Evolutionary conservation across 2,329 filamentous ascomycete species (phyloP).

Genomic region (Venturia nashicola): DNA sequence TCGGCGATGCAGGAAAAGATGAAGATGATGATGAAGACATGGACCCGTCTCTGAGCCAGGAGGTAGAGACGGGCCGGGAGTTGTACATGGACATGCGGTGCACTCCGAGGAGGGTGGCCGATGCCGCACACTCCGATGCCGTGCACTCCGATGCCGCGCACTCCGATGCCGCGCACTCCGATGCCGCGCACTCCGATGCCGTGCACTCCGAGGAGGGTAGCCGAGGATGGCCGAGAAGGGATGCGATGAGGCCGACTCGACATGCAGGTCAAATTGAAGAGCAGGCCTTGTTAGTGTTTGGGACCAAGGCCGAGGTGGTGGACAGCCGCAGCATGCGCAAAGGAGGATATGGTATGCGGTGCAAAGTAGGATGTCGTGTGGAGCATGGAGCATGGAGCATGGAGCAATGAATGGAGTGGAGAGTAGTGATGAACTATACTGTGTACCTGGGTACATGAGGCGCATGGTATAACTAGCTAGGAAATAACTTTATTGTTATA

Average conservation of each 20-base stretch:
- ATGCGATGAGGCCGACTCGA: not conserved
- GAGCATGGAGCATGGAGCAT: not conserved
- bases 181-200: no score
- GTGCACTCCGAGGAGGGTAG: not conserved
- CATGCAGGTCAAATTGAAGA: not conserved
- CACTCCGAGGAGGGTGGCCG: not conserved
- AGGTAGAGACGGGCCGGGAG: not conserved
- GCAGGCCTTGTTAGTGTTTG: not conserved
- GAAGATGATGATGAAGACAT: not conserved
- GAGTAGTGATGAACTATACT: no score
- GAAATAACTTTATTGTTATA: no score
- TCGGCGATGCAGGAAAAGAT: not conserved
- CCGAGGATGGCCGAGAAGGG: not conserved
- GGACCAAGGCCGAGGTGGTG: not conserved
- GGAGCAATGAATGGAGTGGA: not conserved
- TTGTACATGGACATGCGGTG: not conserved
- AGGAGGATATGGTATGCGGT: no score
- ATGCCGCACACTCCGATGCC: no score
- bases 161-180: no score
- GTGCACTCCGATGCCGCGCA: no score
- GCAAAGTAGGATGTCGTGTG: no score
- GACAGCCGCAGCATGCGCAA: conserved; percentile 2
- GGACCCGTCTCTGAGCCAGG: not conserved
- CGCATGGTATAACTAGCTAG: no score
- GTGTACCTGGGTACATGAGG: no score